Percentiles rank a stretch among this genome's conserved stretches.
These are phyloP conservation scores for Lactarius vividus DNA, from an alignment of 768 basidiomycete species.

Conservation along the genomic window DNA sequence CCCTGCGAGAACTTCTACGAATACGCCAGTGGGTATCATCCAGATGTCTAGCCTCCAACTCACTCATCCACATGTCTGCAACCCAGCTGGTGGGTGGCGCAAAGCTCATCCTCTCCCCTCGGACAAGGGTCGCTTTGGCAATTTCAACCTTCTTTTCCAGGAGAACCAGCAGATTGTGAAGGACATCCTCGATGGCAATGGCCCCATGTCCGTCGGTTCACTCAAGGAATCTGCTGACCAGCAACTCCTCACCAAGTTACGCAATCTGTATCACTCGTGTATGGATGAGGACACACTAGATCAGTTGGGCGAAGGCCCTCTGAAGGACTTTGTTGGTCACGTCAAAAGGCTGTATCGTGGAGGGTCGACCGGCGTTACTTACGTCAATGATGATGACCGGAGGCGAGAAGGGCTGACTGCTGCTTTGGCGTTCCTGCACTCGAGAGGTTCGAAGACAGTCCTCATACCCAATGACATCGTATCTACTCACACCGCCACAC, in stretches of 20 bases:
- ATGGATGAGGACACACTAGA: constrained; percentile 76
- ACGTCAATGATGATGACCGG: constrained; percentile 28
- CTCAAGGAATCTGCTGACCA: constrained; percentile 43
- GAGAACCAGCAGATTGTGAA: constrained; percentile 78
- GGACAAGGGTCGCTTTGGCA: constrained; percentile 70
- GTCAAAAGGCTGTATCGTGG: constrained; percentile 60
- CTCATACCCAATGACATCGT: not conserved
- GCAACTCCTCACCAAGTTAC: constrained; percentile 60
- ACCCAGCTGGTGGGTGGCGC: constrained; percentile 84
- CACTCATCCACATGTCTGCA: constrained; percentile 3
- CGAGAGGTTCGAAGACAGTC: constrained; percentile 52
- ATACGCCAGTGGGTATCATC: constrained; percentile 71
- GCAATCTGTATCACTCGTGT: constrained; percentile 76
- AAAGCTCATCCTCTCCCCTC: constrained; percentile 80
- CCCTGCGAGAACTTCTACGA: constrained; percentile 96
- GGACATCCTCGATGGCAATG: constrained; percentile 56
- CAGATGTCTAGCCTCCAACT: not conserved
- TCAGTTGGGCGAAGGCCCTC: constrained; percentile 65
- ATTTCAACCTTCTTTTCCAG: constrained; percentile 68
- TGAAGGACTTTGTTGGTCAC: constrained; percentile 62
- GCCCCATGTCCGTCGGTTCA: constrained; percentile 30
- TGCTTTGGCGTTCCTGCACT: constrained; percentile 82
- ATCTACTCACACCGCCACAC: constrained; percentile 13
- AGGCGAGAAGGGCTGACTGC: constrained; percentile 66
- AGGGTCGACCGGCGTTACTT: constrained; percentile 42